Conservation (phyloP, 2,329 filamentous ascomycete genomes). For the Cercospora berteroae region DNA sequence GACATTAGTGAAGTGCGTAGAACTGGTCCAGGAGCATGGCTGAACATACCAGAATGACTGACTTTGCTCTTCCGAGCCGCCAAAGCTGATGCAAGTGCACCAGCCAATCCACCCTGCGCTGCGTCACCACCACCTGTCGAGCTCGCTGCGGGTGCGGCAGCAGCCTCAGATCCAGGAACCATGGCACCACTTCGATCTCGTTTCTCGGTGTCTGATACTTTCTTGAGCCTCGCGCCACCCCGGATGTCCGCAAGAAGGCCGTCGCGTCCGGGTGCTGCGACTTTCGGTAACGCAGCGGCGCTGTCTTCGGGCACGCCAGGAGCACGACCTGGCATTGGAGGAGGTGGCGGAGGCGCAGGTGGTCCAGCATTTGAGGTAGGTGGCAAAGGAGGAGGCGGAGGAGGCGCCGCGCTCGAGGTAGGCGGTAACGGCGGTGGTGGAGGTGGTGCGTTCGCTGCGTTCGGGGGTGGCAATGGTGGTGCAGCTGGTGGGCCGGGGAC, state of each 20-base stretch:
- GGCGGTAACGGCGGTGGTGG: conserved; percentile 18
- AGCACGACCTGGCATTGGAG: conserved; percentile 41
- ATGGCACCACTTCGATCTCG: conserved; percentile 66
- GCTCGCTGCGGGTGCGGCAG: conserved; percentile 56
- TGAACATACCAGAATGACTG: conserved; percentile 81
- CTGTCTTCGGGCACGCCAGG: conserved; percentile 47
- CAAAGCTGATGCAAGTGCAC: conserved; percentile 72
- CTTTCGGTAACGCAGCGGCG: conserved; percentile 21
- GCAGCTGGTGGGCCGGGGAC: conserved; percentile 42
- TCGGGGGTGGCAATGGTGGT: conserved; percentile 43
- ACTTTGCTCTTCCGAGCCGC: conserved; percentile 90
- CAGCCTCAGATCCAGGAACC: conserved; percentile 56
- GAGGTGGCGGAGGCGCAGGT: conserved; percentile 45
- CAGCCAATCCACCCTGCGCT: conserved; percentile 46
- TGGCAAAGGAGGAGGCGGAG: conserved; percentile 45
- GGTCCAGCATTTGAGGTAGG: conserved; percentile 37
- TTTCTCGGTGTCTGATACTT: conserved; percentile 69
- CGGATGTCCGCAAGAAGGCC: conserved; percentile 72
- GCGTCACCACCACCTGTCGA: conserved; percentile 52
- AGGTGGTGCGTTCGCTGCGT: conserved; percentile 30
- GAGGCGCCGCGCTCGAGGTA: conserved; percentile 26
- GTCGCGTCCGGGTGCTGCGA: conserved; percentile 46
- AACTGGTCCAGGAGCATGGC: conserved; percentile 4
- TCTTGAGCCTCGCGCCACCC: conserved; percentile 64
- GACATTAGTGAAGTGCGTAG: neutral